phyloP scores from a whole-genome alignment of 441 rosid genomes.

The Heliophila coronopifolia region DNA sequence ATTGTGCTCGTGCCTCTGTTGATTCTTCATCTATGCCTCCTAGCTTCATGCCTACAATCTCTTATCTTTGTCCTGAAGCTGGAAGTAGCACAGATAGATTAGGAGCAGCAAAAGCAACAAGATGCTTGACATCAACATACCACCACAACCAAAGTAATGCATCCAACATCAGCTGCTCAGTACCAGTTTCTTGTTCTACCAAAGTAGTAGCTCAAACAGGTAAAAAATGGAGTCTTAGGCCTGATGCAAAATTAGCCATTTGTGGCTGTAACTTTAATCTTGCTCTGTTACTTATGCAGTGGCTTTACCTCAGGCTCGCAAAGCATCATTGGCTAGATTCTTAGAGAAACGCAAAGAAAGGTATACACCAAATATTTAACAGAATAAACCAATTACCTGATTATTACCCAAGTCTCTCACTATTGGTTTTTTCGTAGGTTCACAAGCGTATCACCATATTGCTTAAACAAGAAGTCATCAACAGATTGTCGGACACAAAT shows the following conservation, averaged over 20 bases:
- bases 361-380: conserved; percentile 25
- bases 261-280: neutral
- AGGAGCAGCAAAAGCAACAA: conserved; percentile 18
- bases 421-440: conserved; percentile 36
- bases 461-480: conserved; percentile 33
- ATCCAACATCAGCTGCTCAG: conserved; percentile 14
- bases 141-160: conserved; percentile 21
- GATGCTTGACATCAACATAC: conserved; percentile 26
- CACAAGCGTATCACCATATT: conserved; percentile 36
- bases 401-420: too few species aligned
- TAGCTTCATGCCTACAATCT: conserved; percentile 32
- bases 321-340: conserved; percentile 62
- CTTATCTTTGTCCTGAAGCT: conserved; percentile 33
- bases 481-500: conserved; percentile 32
- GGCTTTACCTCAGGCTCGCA: conserved; percentile 59
- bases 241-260: neutral
- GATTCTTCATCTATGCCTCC: conserved; percentile 29
- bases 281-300: conserved; percentile 29
- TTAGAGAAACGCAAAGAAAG: conserved; percentile 68
- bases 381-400: neutral
- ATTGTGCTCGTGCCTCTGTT: conserved; percentile 31
- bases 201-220: conserved; percentile 26
- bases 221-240: conserved; percentile 4
- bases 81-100: conserved; percentile 31
- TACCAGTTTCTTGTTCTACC: conserved; percentile 14